Evolutionary conservation across 139 green algal genomes (phyloP).

Genomic region (Chlamydomonas sphaeroides): DNA sequence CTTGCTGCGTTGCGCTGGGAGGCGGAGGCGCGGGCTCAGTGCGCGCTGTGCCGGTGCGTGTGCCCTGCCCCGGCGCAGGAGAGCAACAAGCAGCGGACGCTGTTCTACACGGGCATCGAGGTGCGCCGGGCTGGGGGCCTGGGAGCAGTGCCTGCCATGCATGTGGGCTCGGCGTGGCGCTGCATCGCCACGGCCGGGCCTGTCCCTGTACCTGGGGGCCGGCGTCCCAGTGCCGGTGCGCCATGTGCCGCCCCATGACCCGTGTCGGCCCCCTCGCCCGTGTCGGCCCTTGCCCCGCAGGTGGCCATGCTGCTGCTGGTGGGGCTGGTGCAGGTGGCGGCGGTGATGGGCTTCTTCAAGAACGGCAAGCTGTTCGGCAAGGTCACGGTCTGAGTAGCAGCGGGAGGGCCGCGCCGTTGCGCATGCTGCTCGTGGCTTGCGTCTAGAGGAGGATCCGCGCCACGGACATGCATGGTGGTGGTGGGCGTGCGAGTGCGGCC

Average conservation of each 20-base stretch:
- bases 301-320: slow-evolving; percentile 50
- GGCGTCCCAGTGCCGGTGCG: not conserved
- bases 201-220: not conserved
- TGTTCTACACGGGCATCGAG: slow-evolving; percentile 59
- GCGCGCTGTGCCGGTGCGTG: no score
- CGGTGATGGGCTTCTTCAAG: slow-evolving; percentile 63
- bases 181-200: no score
- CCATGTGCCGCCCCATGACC: no score
- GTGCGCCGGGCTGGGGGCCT: slow-evolving; percentile 42
- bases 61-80: slow-evolving; percentile 49
- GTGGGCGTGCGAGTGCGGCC: no score
- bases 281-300: not conserved
- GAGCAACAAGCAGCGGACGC: slow-evolving; percentile 59
- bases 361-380: not conserved
- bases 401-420: no score
- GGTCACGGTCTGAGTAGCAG: slow-evolving; percentile 9
- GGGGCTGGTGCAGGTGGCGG: slow-evolving; percentile 44
- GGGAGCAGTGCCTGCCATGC: slow-evolving; percentile 27
- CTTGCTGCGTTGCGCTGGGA: no score
- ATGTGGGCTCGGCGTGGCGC: no score
- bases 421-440: no score
- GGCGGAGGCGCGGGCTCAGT: no score
- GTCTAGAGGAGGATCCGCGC: no score
- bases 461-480: no score
- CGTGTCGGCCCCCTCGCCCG: not conserved